Evolutionary conservation across 2,329 filamentous ascomycete species (phyloP).

Genomic region (Diplodia intermedia): DNA sequence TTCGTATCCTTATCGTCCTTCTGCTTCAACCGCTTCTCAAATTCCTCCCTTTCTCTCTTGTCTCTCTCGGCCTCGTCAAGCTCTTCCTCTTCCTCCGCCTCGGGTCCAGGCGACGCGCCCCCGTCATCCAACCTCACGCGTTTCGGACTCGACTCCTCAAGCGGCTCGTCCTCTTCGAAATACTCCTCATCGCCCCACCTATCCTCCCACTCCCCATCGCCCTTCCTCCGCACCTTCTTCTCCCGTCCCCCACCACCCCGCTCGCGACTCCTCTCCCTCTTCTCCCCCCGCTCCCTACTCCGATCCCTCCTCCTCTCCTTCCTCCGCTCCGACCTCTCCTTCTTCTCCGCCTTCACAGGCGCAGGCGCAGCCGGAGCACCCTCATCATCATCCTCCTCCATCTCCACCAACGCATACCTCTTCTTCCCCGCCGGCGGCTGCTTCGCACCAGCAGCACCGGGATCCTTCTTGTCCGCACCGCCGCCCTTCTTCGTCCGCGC

Average conservation of each 20-base stretch:
- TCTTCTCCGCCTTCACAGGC: conserved; percentile 34
- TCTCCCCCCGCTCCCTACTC: conserved; percentile 49
- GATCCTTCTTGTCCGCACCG: neutral
- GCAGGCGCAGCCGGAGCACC: conserved; percentile 38
- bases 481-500: conserved; percentile 36
- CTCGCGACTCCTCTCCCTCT: conserved; percentile 52
- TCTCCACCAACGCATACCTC: conserved; percentile 61
- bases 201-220: conserved; percentile 70
- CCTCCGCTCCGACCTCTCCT: conserved; percentile 36
- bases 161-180: conserved; percentile 62
- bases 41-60: conserved; percentile 77
- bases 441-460: conserved; percentile 6
- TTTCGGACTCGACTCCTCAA: conserved; percentile 74
- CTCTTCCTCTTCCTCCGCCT: conserved; percentile 51
- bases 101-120: conserved; percentile 57
- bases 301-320: conserved; percentile 45
- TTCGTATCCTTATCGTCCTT: conserved; percentile 75
- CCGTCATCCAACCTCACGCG: conserved; percentile 54
- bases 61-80: conserved; percentile 32
- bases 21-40: conserved; percentile 75
- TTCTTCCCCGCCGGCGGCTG: conserved; percentile 44
- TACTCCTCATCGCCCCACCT: conserved; percentile 82
- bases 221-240: conserved; percentile 53
- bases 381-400: conserved; percentile 54
- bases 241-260: conserved; percentile 55